phyloP scores from a whole-genome alignment of 495 filamentous ascomycete species.

The Aspergillus leporis region DNA sequence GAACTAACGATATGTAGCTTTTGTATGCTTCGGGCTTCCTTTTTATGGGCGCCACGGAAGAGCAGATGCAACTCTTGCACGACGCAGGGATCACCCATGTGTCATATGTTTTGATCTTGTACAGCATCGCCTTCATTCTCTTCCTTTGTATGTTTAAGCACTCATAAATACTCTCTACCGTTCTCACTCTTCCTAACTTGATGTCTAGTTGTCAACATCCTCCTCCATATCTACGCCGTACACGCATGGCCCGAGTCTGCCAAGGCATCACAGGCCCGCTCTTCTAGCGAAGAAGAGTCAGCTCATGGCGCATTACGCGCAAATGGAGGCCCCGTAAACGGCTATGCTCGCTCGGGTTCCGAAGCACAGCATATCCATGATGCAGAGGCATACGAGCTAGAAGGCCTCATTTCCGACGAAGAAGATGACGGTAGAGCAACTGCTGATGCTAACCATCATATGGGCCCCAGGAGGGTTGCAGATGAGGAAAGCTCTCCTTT shows the following conservation, averaged over 20 bases:
- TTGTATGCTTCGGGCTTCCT: slow-evolving; percentile 93
- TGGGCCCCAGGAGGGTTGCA: slow-evolving; percentile 31
- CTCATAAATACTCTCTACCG: neutral
- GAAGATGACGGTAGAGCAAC: slow-evolving; percentile 38
- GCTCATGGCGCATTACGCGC: slow-evolving; percentile 16
- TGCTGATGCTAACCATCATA: slow-evolving; percentile 2
- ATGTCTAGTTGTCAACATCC: slow-evolving; percentile 67
- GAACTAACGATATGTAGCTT: slow-evolving; percentile 53
- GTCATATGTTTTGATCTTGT: slow-evolving; percentile 87
- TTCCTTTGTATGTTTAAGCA: slow-evolving; percentile 69
- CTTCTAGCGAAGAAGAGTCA: slow-evolving; percentile 16
- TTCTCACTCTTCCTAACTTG: neutral
- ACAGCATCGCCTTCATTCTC: slow-evolving; percentile 83
- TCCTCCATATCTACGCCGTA: slow-evolving; percentile 79
- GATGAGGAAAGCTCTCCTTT: slow-evolving; percentile 40
- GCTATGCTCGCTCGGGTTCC: slow-evolving; percentile 49
- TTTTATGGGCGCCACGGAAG: slow-evolving; percentile 96
- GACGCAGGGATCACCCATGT: slow-evolving; percentile 79
- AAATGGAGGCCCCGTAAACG: slow-evolving; percentile 46
- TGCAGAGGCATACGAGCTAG: slow-evolving; percentile 88
- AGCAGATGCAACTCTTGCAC: slow-evolving; percentile 81
- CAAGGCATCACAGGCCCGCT: slow-evolving; percentile 28
- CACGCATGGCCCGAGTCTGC: slow-evolving; percentile 52
- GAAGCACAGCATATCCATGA: slow-evolving; percentile 60
- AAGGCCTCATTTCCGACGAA: slow-evolving; percentile 86